These are phyloP conservation scores for Fagus crenata DNA, from an alignment of 306 rosid species.

Conservation along the genomic window DNA sequence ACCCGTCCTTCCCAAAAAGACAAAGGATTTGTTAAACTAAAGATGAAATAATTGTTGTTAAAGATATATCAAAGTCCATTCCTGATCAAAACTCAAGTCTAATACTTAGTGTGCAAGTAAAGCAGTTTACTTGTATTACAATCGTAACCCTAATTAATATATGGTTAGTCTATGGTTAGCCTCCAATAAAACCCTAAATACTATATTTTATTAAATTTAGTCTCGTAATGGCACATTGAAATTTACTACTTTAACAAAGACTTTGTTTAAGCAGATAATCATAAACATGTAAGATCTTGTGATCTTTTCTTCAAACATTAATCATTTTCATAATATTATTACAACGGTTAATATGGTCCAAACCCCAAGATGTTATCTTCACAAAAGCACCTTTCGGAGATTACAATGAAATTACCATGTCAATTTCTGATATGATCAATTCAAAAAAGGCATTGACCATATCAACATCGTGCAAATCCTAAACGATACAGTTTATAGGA, in stretches of 20 bases:
- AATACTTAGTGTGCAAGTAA: too few species aligned
- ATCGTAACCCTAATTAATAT: too few species aligned
- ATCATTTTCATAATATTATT: slow-evolving; percentile 28
- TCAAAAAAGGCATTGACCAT: slow-evolving; percentile 34
- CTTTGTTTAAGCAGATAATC: neutral
- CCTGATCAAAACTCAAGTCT: too few species aligned
- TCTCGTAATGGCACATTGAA: slow-evolving; percentile 18
- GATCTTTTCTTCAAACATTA: slow-evolving; percentile 31
- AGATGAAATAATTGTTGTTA: too few species aligned
- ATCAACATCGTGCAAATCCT: slow-evolving; percentile 22
- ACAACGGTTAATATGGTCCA: slow-evolving; percentile 31
- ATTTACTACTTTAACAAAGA: slow-evolving; percentile 10
- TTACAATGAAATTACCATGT: slow-evolving; percentile 30
- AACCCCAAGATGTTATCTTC: slow-evolving; percentile 39
- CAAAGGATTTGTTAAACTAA: too few species aligned
- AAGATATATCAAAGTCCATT: too few species aligned
- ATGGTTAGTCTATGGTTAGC: too few species aligned
- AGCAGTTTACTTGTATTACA: too few species aligned
- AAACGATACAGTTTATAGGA: slow-evolving; percentile 38
- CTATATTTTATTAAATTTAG: too few species aligned
- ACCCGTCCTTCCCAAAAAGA: too few species aligned
- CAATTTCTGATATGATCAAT: slow-evolving; percentile 25
- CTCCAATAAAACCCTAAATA: too few species aligned
- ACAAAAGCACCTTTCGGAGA: slow-evolving; percentile 34
- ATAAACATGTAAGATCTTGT: slow-evolving; percentile 25